Evolutionary conservation across 352 stramenopile genomes (phyloP).

Genomic region (Peronosclerospora sorghi): DNA sequence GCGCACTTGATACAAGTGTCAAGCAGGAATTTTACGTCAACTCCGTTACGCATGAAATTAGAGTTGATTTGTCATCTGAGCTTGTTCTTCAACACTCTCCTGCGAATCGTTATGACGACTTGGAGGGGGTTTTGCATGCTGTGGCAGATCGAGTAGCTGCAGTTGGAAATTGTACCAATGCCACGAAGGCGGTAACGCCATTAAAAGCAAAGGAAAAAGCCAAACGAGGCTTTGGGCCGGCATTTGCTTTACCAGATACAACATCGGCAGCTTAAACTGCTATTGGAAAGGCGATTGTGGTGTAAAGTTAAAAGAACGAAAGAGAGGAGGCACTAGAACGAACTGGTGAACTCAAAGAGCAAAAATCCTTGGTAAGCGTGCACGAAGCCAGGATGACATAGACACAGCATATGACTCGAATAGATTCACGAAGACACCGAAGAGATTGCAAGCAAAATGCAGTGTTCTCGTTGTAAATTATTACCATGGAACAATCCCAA

Average conservation of each 20-base stretch:
- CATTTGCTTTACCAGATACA: constrained; percentile 33
- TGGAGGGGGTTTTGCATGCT: constrained; percentile 12
- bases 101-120: constrained; percentile 41
- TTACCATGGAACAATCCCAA: constrained; percentile 46
- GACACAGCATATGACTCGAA: constrained; percentile 15
- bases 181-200: constrained; percentile 9
- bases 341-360: constrained; percentile 3
- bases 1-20: constrained; percentile 35
- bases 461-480: constrained; percentile 69
- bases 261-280: constrained; percentile 22
- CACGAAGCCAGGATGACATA: constrained; percentile 17
- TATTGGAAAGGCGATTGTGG: constrained; percentile 27
- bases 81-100: constrained; percentile 43
- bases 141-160: constrained; percentile 15
- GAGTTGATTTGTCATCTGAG: constrained; percentile 36
- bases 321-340: constrained; percentile 6
- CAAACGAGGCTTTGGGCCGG: constrained; percentile 25
- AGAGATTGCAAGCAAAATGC: constrained; percentile 31
- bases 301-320: constrained; percentile 12
- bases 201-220: constrained; percentile 16
- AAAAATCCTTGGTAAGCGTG: constrained; percentile 19
- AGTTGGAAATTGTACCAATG: not conserved
- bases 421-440: constrained; percentile 9
- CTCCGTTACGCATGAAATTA: constrained; percentile 63
- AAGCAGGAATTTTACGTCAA: constrained; percentile 73